Evolutionary conservation across 805 yeast genomes (phyloP).

Genomic region (Candida sonorensis): DNA sequence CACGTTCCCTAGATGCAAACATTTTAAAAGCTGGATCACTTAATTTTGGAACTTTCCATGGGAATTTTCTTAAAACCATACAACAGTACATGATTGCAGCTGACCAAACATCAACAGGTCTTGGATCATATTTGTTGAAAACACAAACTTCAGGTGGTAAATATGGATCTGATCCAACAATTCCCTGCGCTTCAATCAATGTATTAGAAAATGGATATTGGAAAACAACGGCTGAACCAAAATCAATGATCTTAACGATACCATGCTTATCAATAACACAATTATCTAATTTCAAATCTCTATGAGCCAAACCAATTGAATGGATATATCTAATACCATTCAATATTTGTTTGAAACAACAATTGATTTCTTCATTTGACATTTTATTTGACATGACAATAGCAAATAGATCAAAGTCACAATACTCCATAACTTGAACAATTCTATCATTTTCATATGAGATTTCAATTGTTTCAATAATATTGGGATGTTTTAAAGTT

Average conservation of each 20-base stretch:
- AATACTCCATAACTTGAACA: constrained; percentile 90
- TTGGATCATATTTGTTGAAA: constrained; percentile 76
- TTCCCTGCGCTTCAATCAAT: constrained; percentile 71
- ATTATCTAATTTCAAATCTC: constrained; percentile 88
- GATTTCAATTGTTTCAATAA: constrained; percentile 86
- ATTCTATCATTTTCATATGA: constrained; percentile 83
- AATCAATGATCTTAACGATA: constrained; percentile 84
- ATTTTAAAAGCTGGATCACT: constrained; percentile 77
- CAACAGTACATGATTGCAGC: constrained; percentile 87
- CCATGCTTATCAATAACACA: constrained; percentile 83
- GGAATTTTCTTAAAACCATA: constrained; percentile 86
- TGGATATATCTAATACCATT: constrained; percentile 80
- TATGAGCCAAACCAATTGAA: constrained; percentile 78
- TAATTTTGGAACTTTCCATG: constrained; percentile 88
- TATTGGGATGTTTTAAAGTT: constrained; percentile 81
- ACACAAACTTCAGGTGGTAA: constrained; percentile 90
- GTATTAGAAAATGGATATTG: constrained; percentile 76
- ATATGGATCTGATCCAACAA: constrained; percentile 85
- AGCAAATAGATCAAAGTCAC: constrained; percentile 89
- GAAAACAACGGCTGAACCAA: constrained; percentile 90
- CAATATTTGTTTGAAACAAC: constrained; percentile 84
- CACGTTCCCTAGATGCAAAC: constrained; percentile 69
- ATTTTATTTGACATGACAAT: constrained; percentile 91
- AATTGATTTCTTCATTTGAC: constrained; percentile 70
- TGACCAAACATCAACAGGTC: constrained; percentile 94